Base-by-base conservation (phyloP, 495 filamentous ascomycete species). In the Xylaria acuta region DNA sequence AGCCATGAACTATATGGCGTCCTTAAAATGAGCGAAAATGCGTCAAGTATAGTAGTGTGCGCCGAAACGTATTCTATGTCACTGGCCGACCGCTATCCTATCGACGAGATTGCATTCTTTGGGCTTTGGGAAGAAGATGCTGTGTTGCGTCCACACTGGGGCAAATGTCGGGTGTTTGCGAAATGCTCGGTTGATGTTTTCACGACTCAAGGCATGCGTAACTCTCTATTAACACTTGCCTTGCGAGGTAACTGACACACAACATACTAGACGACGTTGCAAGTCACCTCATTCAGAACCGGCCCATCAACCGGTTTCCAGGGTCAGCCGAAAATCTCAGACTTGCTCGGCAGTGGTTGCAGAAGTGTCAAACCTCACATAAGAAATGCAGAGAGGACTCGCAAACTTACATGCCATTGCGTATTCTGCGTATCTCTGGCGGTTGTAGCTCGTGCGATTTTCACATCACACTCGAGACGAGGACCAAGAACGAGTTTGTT, bases 71-170 rank as follows among this genome's bases (percentile, higher is more conserved):
- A 34, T 60, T 34, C 27, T 38, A 20, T 12, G 27, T 60, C 27
- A 18, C 27, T 65, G 38, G 32, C 9, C 9, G 38, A 45, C 38
- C 62, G 38, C 38, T 65, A 4, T 45, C 62, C 62, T 45, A n/a
- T 65, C 34, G 62, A 65, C 38, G 62, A 65, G 62, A 47, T 65
- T n/a, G 20, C 14, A 16, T 65, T 65, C 16, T 47, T 43, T 45
- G 62, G 56, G 32, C 56, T 60, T 38, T 60, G 56, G 56, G 32
- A 60, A 20, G 34, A 30, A n/a, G 27, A 60, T 11, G 6, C 27
- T 20, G 34, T 38, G 16, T 38, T 30, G 16, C 9, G n/a, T 38
- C 14, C 7, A 20, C 18, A 38, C 32, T 60, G 45, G 45, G 45
- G 45, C 6, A 49, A 49, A 22, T 49, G 45, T 7, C 45, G 20